phyloP scores from a whole-genome alignment of 805 yeast species.

The Teunomyces pallodes region DNA sequence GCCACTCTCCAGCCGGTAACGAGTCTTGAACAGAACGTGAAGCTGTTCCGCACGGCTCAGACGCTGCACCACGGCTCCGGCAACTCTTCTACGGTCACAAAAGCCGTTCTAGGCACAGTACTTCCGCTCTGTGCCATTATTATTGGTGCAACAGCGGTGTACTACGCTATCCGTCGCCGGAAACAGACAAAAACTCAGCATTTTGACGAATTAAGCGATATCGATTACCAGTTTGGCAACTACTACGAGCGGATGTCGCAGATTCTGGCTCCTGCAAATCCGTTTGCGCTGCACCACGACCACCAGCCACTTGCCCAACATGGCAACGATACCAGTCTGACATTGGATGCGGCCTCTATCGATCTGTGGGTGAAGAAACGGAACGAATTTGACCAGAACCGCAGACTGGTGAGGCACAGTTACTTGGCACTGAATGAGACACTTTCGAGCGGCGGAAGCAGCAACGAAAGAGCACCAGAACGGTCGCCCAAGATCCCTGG shows the following conservation, averaged over 20 bases:
- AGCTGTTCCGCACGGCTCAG: conserved; percentile 14
- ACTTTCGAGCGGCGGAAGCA: conserved; percentile 5
- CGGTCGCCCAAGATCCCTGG: neutral
- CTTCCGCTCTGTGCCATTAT: conserved; percentile 28
- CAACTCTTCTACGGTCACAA: conserved; percentile 15
- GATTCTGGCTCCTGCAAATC: conserved; percentile 5
- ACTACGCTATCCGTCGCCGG: conserved; percentile 18
- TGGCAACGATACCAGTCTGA: conserved; percentile 31
- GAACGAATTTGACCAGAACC: conserved; percentile 40
- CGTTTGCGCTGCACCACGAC: conserved; percentile 3
- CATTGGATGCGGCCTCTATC: conserved; percentile 47
- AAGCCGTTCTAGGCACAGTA: conserved; percentile 38
- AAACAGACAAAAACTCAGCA: conserved; percentile 9
- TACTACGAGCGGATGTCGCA: conserved; percentile 18
- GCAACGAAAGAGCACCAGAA: neutral
- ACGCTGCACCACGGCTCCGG: conserved; percentile 29
- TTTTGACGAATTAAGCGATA: conserved; percentile 20
- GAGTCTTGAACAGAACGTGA: conserved; percentile 22
- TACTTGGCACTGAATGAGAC: conserved; percentile 32
- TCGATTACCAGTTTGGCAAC: conserved; percentile 31
- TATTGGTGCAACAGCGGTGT: conserved; percentile 10
- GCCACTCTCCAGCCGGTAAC: conserved; percentile 31
- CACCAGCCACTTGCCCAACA: conserved; percentile 2
- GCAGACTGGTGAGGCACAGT: conserved; percentile 20
- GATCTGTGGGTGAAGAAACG: conserved; percentile 54